phyloP scores from a whole-genome alignment of 2,329 filamentous ascomycete genomes.

The Harringtonia aguacate region DNA sequence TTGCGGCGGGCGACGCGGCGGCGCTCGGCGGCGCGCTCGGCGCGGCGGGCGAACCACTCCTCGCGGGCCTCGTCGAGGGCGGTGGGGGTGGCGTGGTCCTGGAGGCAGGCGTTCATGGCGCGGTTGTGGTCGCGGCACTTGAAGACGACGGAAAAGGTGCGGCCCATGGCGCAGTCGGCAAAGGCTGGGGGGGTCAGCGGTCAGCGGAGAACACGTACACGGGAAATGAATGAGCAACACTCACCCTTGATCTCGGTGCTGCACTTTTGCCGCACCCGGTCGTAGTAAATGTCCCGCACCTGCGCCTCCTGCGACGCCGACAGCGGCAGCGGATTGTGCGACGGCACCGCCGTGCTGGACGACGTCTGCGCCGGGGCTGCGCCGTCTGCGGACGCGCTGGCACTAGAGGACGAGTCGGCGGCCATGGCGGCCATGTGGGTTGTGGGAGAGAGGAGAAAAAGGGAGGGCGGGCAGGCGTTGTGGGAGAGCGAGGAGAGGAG shows the following conservation, averaged over 20 bases:
- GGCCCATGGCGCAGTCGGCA: constrained; percentile 75
- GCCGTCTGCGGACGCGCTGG: constrained; percentile 18
- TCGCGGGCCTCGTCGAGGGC: constrained; percentile 82
- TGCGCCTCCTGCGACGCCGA: constrained; percentile 73
- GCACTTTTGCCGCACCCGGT: constrained; percentile 66
- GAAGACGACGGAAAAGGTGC: constrained; percentile 82
- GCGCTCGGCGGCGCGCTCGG: constrained; percentile 57
- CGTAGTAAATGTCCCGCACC: constrained; percentile 71
- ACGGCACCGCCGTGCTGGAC: constrained; percentile 33
- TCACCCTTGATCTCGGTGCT: constrained; percentile 67
- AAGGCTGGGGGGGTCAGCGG: constrained; percentile 59
- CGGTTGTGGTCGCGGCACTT: constrained; percentile 70
- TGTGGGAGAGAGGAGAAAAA: background rate
- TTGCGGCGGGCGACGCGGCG: constrained; percentile 52
- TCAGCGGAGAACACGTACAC: background rate
- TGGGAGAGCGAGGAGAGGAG: too few relatives aligned
- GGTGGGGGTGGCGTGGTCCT: constrained; percentile 68
- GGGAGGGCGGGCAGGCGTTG: background rate
- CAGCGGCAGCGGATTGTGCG: constrained; percentile 71
- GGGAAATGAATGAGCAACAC: constrained; percentile 6
- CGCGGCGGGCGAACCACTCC: constrained; percentile 79
- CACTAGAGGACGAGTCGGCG: constrained; percentile 19
- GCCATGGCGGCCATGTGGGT: constrained; percentile 29
- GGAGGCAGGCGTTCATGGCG: constrained; percentile 92
- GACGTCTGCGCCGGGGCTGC: background rate